These are phyloP conservation scores for Gigaspora rosea DNA, from an alignment of 192 early-diverging fungal species.

Conservation along the genomic window DNA sequence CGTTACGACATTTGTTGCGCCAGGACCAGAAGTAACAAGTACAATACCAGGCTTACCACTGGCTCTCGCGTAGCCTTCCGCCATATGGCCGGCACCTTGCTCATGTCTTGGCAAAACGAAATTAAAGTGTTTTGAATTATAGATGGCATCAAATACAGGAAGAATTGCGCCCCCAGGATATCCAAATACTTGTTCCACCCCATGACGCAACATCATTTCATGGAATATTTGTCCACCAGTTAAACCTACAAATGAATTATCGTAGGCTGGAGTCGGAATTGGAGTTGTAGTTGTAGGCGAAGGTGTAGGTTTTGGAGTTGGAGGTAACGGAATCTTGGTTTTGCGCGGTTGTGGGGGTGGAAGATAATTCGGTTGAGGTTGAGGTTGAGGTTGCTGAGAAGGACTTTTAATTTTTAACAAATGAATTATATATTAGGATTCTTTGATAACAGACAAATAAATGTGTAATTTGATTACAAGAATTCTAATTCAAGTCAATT, in stretches of 20 bases:
- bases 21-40: constrained; percentile 91
- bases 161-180: constrained; percentile 99
- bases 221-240: constrained; percentile 98
- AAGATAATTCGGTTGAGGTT: neutral
- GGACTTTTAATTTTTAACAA: neutral
- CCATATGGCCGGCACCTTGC: constrained; percentile 99
- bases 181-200: constrained; percentile 94
- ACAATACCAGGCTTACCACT: constrained; percentile 79
- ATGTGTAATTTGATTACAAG: neutral
- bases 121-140: constrained; percentile 93
- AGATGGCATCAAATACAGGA: constrained; percentile 98
- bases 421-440: neutral
- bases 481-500: neutral
- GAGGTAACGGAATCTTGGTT: neutral
- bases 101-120: constrained; percentile 97
- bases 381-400: neutral
- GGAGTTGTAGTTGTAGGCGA: constrained; percentile 17
- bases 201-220: constrained; percentile 96
- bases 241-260: constrained; percentile 90
- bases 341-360: constrained; percentile 11
- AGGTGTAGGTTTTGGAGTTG: too few species aligned
- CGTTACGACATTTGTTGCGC: constrained; percentile 97
- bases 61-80: constrained; percentile 93
- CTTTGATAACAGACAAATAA: neutral
- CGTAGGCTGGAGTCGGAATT: constrained; percentile 50